Evolutionary conservation across 768 basidiomycete genomes (phyloP).

Genomic region (Psilocybe subaeruginosa): DNA sequence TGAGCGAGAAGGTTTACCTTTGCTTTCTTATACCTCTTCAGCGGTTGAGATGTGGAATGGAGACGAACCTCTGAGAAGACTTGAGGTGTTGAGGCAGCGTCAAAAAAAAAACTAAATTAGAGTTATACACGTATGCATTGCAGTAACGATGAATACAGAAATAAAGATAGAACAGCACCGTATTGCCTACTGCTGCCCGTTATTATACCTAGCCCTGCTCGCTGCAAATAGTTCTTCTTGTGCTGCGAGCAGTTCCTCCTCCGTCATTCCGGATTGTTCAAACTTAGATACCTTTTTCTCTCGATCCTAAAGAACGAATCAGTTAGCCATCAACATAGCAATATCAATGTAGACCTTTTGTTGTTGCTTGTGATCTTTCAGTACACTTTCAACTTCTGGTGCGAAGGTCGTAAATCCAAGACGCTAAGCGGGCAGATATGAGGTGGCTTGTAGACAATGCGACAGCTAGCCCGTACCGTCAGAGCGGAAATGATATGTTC

Average conservation of each 20-base stretch:
- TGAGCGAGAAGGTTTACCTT: slow-evolving; percentile 81
- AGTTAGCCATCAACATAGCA: slow-evolving; percentile 7
- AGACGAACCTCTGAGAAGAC: slow-evolving; percentile 61
- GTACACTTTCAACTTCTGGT: slow-evolving; percentile 86
- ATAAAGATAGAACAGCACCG: slow-evolving; percentile 21
- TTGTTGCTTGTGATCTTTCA: slow-evolving; percentile 96
- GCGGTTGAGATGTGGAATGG: slow-evolving; percentile 64
- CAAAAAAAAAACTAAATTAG: slow-evolving; percentile 36
- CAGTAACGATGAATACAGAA: slow-evolving; percentile 31
- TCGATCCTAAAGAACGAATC: slow-evolving; percentile 60
- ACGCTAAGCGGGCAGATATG: slow-evolving; percentile 48
- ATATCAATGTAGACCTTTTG: slow-evolving; percentile 67
- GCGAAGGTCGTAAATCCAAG: slow-evolving; percentile 94
- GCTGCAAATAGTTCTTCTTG: slow-evolving; percentile 95
- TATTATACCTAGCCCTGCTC: slow-evolving; percentile 69
- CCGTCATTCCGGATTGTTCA: slow-evolving; percentile 85
- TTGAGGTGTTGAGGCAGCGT: slow-evolving; percentile 53
- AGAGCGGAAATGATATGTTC: slow-evolving; percentile 95
- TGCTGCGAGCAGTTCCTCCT: slow-evolving; percentile 84
- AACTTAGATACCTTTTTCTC: slow-evolving; percentile 93
- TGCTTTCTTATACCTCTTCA: slow-evolving; percentile 35
- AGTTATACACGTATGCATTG: slow-evolving; percentile 34
- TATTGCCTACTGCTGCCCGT: slow-evolving; percentile 23
- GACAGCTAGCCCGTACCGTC: slow-evolving; percentile 46
- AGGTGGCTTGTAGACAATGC: not conserved